These are phyloP conservation scores for Mycena kentingensis DNA, from an alignment of 768 basidiomycete species.

Conservation along the genomic window DNA sequence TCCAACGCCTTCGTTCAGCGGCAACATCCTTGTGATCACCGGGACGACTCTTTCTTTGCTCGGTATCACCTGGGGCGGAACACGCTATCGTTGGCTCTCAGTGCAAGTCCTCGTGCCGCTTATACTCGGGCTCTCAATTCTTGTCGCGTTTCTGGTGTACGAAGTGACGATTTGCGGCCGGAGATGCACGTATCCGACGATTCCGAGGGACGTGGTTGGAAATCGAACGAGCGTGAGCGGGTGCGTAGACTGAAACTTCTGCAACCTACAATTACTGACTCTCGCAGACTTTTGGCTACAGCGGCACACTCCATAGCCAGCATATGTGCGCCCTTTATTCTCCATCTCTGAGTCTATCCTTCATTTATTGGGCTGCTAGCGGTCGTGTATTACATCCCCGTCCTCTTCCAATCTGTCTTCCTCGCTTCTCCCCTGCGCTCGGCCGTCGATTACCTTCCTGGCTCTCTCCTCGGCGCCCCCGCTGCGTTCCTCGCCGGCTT, in stretches of 20 bases:
- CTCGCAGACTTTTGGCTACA: slow-evolving; percentile 34
- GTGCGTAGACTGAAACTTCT: too few species aligned
- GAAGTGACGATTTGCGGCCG: slow-evolving; percentile 29
- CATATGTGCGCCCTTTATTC: slow-evolving; percentile 20
- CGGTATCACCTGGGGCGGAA: slow-evolving; percentile 51
- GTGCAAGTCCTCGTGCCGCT: slow-evolving; percentile 44
- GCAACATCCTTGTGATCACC: slow-evolving; percentile 42
- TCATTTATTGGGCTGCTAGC: slow-evolving; percentile 3
- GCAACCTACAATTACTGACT: too few species aligned
- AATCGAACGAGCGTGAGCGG: slow-evolving; percentile 23
- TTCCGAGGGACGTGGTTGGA: not conserved
- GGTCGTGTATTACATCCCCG: slow-evolving; percentile 37
- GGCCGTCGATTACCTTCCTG: not conserved
- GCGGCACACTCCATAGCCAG: slow-evolving; percentile 24
- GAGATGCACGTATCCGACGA: not conserved
- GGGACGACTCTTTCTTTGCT: slow-evolving; percentile 37
- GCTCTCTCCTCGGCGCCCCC: not conserved
- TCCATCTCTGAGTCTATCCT: not conserved
- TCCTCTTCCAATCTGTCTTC: not conserved
- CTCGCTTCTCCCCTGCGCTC: not conserved
- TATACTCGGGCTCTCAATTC: slow-evolving; percentile 40
- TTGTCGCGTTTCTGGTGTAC: slow-evolving; percentile 40
- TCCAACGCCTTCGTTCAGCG: slow-evolving; percentile 27
- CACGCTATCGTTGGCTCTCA: slow-evolving; percentile 43
- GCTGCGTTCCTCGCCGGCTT: not conserved